Base-by-base conservation (phyloP, 768 basidiomycete genomes). In the Tricholoma furcatifolium region DNA sequence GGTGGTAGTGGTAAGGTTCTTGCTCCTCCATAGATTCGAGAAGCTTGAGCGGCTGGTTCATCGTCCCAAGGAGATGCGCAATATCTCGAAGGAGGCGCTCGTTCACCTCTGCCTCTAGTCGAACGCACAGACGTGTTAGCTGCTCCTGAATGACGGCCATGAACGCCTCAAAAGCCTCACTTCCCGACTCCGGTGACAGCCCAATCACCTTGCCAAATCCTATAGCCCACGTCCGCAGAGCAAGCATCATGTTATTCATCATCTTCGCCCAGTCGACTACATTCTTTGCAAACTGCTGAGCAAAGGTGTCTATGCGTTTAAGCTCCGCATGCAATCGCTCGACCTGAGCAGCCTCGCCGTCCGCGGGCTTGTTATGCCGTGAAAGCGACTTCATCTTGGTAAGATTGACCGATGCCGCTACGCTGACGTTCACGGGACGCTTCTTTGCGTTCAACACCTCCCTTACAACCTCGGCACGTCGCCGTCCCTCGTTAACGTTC, bases 401-500 rank as follows among this genome's bases (percentile, higher is more conserved):
- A 6, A 86, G 68, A 55, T 79, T 83, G n/a, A 83, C 83, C 31
- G 76, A 73, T 30, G 81, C 76, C 9, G 81, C 70, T 17, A 83
- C 76, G 3, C 76, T 73, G 30, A 83, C 70, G 40, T 70, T 66
- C 40, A 68, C 73, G 35, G 73, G 69, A 52, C 70, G 75, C 64
- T 70, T 68, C 34, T 69, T 75, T n/a, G 71, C 65, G 1, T 69
- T 72, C 36, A 93, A 74, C 32, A 90, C 87, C 58, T 86, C 86
- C 58, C 84, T 86, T 7, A 93, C 83, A 35, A 92, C 86, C 66
- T 93, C 91, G 47, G 82, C 81, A 11, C 90, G 73, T 50, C 91
- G 71, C 52, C 88, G 73, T 15, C 82, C 86, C 63, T 93, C 91
- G 50, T 93, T 93, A 9, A 93, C 85, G 48, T 82, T 82, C 58